Percentiles rank a stretch among this genome's conserved stretches.
phyloP scores from a whole-genome alignment of 768 basidiomycete species.

The Psilocybe azurescens region DNA sequence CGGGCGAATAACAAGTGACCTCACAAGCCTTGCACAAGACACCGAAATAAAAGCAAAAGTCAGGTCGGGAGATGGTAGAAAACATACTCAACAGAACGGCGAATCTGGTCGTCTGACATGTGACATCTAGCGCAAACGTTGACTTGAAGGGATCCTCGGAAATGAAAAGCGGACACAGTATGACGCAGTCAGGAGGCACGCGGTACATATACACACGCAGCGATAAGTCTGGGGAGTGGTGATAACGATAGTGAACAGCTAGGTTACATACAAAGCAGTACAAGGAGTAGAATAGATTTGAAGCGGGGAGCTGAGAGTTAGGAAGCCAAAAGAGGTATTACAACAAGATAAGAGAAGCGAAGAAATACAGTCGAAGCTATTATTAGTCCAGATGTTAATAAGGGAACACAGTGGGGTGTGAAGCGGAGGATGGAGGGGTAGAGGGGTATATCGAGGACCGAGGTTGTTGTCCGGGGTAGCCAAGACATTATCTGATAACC shows the following conservation, averaged over 20 bases:
- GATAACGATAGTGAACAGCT: not conserved
- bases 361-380: not conserved
- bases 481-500: not conserved
- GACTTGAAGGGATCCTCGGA: not conserved
- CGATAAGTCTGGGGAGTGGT: not conserved
- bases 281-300: not conserved
- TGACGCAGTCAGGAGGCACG: not conserved
- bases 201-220: not conserved
- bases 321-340: not conserved
- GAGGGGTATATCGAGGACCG: not conserved
- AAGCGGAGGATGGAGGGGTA: not conserved
- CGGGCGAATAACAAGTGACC: no score
- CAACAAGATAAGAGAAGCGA: not conserved
- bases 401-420: not conserved
- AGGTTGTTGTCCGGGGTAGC: not conserved
- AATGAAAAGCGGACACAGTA: not conserved
- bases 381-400: not conserved
- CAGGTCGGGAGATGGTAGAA: no score
- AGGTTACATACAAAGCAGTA: not conserved
- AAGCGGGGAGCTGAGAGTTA: not conserved
- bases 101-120: no score
- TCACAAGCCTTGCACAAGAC: no score
- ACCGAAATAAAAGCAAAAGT: no score
- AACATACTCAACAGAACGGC: no score
- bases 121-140: no score